Evolutionary conservation across 106 monocot genomes (phyloP).

Genomic region (Hemerocallis citrina): DNA sequence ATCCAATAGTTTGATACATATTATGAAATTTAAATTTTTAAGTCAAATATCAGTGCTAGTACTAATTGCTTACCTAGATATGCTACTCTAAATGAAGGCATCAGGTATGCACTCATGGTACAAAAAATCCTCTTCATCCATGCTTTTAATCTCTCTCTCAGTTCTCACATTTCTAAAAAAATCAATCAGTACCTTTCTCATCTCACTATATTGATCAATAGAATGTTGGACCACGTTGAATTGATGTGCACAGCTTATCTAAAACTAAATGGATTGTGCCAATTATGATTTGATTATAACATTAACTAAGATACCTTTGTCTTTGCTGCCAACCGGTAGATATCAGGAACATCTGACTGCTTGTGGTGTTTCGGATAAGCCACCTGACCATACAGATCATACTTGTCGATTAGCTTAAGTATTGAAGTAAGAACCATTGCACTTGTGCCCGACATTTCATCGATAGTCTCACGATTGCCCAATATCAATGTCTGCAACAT

Average conservation of each 20-base stretch:
- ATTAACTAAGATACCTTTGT: conserved; percentile 63
- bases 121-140: too few species aligned
- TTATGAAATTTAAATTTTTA: too few species aligned
- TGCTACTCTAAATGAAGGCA: too few species aligned
- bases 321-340: conserved; percentile 92
- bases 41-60: too few species aligned
- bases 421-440: conserved; percentile 68
- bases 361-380: conserved; percentile 98
- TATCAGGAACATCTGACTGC: conserved; percentile 92
- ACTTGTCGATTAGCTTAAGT: conserved; percentile 87
- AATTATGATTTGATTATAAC: neutral
- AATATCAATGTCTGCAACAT: conserved; percentile 75
- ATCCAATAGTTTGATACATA: too few species aligned
- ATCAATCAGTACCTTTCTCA: too few species aligned
- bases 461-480: conserved; percentile 94
- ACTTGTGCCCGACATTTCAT: conserved; percentile 91
- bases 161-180: too few species aligned
- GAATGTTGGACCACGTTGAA: neutral
- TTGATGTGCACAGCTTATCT: neutral
- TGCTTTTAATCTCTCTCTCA: too few species aligned
- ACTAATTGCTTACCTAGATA: too few species aligned
- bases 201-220: too few species aligned
- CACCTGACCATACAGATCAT: conserved; percentile 98
- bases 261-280: neutral
- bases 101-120: too few species aligned